phyloP scores from a whole-genome alignment of 208 protist species.

The Trypanosoma conorhini region DNA sequence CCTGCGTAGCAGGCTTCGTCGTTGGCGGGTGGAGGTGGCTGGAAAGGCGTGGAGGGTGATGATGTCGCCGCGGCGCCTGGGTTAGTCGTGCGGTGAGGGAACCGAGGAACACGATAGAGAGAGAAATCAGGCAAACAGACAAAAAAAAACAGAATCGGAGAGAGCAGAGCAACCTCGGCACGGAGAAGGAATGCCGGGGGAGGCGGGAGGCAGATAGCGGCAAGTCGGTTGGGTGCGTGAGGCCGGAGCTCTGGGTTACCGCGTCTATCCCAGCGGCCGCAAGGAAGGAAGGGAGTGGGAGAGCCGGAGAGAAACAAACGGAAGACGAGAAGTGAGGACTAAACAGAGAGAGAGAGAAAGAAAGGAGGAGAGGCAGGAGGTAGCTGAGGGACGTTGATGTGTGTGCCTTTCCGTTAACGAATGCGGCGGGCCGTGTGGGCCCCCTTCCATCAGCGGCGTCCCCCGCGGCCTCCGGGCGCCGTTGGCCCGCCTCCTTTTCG shows the following conservation, averaged over 20 bases:
- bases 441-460: neutral
- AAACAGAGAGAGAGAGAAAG: constrained; percentile 3
- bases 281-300: constrained; percentile 1
- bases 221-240: constrained; percentile 1
- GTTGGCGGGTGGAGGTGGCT: neutral
- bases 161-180: neutral
- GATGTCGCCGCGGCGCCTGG: neutral
- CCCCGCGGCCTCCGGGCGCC: neutral
- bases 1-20: neutral
- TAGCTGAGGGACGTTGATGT: neutral
- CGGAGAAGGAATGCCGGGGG: neutral
- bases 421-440: neutral
- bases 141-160: constrained; percentile 12
- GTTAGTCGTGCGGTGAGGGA: neutral
- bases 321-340: constrained; percentile 2
- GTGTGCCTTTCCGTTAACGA: neutral
- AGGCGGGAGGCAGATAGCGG: neutral
- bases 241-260: neutral
- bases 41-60: neutral
- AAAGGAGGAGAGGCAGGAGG: neutral
- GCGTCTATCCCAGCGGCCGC: neutral
- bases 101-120: too few species aligned
- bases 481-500: neutral
- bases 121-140: too few species aligned
- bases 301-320: neutral